Evolutionary conservation across 306 rosid species (phyloP), one percentile per base, ranked within the genome.

Genomic region (Calophaca sinica): DNA sequence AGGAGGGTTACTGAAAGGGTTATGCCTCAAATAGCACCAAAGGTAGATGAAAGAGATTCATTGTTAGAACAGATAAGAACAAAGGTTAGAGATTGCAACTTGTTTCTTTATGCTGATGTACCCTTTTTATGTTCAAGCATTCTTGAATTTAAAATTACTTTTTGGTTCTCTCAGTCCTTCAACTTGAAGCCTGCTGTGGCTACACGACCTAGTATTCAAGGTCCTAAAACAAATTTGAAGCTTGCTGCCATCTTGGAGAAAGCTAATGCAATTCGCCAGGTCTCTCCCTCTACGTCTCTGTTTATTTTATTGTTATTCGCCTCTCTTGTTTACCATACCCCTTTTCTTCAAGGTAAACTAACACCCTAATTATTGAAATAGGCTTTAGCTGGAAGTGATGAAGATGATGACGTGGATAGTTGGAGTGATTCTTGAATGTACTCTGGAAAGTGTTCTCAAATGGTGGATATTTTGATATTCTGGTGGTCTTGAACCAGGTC

Each of bases 191-290:
- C 98, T 31, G 89, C 98, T 33, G 69, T 46, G 13, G 72, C 62
- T 14, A 83, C 93, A 46, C 84, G 99, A 73, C 93, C 96, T 80
- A 90, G 85, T 74, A 54, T 88, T 73, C 96, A 82, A 64, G 99
- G 93, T 85, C 98, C 96, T 6, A 88, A 77, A 72, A 90, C 97
- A 70, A 89, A 92, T 81, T 84, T 92, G 91, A 92, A 83, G 82
- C 90, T 96, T 44, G 93, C 96, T 51, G 96, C 99, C 63, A 93
- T 96, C 79, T 88, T 96, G 85, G 98, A 90, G 87, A 96, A 86
- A 85, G 99, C 98, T 71, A 92, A 85, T 63, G 93, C 99, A 32
- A 92, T 96, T 82, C 99, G 98, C 75, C 99, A 92, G 99, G 99
- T 89, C 59, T 71, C 54, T 38, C 49, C 9, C 67, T 71, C 83